Conservation (phyloP, 495 filamentous ascomycete species). For the Endocarpon pusillum region DNA sequence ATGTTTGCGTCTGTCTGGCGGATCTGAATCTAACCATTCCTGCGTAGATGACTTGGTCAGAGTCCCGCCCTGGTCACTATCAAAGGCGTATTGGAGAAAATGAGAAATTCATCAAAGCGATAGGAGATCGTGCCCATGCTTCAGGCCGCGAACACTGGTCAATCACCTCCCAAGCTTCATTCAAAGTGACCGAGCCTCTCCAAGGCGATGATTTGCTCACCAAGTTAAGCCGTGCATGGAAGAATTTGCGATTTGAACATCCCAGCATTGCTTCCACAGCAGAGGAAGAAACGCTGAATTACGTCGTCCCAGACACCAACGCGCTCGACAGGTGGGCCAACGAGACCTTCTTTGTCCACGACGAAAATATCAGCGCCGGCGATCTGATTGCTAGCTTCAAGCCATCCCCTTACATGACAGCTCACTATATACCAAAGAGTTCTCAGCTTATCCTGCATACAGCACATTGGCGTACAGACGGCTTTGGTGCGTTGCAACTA, state of each 20-base stretch:
- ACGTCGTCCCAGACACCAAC: slow-evolving; percentile 8
- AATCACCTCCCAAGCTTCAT: slow-evolving; percentile 6
- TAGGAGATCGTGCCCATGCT: slow-evolving; percentile 10
- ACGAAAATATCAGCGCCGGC: slow-evolving; percentile 8
- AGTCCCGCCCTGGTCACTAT: slow-evolving; percentile 5
- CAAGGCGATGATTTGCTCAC: slow-evolving; percentile 1
- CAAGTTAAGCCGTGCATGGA: slow-evolving; percentile 14
- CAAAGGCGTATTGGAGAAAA: slow-evolving; percentile 13
- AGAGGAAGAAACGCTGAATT: slow-evolving; percentile 9
- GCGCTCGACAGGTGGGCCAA: slow-evolving; percentile 12
- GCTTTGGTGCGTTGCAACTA: slow-evolving; percentile 15
- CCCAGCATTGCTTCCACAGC: slow-evolving; percentile 15
- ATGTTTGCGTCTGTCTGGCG: no score
- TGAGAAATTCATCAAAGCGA: slow-evolving; percentile 13
- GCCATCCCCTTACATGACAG: slow-evolving; percentile 7
- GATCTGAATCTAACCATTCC: no score
- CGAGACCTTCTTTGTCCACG: slow-evolving; percentile 13
- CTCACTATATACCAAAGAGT: slow-evolving; percentile 12
- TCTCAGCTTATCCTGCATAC: slow-evolving; percentile 11
- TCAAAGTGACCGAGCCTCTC: slow-evolving; percentile 5
- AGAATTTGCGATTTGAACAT: slow-evolving; percentile 16
- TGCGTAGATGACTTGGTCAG: slow-evolving; percentile 11
- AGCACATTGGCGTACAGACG: slow-evolving; percentile 20
- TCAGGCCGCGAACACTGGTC: slow-evolving; percentile 13
- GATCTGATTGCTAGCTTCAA: slow-evolving; percentile 10